Evolutionary conservation across 352 stramenopile species (phyloP), one percentile per base, ranked within the genome.

Genomic region (Sclerospora graminicola): DNA sequence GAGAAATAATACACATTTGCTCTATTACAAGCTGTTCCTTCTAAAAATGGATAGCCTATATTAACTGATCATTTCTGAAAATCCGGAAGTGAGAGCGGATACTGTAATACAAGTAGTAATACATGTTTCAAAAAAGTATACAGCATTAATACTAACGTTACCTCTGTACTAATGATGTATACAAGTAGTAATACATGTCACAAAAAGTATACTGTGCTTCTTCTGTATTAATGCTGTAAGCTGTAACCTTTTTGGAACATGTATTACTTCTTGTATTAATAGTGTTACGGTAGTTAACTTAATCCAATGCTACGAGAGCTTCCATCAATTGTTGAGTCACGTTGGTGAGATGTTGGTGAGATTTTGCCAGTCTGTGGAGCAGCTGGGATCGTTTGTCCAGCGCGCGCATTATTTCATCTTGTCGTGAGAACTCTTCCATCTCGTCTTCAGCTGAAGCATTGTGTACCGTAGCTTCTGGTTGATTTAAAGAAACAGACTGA

Each of bases 321-420:
- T 50, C 42, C 31, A 69, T 41, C 4, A 66, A 9, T 40, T 59
- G 41, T 34, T 66, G 48, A 5, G 59, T 66, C 11, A 57, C 41
- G 14, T 54, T 34, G 8, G 34, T 23, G 7, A 66, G 54, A 23
- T 54, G 21, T 37, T 58, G 40, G 14, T 66, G 57, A 2, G 42
- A 59, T 18, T 40, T 30, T 7, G 36, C 45, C n/a, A 65, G 50
- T 23, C 41, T 34, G 18, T 57, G 35, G 0, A 68, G 32, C 18
- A 63, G 52, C 24, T 49, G 27, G 2, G 57, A 45, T 37, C 52
- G 57, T 28, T 42, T 52, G 39, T 66, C 45, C 16, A 72, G n/a
- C 10, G 48, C 54, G 3, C 15, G 15, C 44, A 69, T 34, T 19
- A 63, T 59, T 34, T 66, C 44, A 18, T 60, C 30, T 16, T 56